Evolutionary conservation across 106 monocot species (phyloP).

Genomic region (Allium fistulosum): DNA sequence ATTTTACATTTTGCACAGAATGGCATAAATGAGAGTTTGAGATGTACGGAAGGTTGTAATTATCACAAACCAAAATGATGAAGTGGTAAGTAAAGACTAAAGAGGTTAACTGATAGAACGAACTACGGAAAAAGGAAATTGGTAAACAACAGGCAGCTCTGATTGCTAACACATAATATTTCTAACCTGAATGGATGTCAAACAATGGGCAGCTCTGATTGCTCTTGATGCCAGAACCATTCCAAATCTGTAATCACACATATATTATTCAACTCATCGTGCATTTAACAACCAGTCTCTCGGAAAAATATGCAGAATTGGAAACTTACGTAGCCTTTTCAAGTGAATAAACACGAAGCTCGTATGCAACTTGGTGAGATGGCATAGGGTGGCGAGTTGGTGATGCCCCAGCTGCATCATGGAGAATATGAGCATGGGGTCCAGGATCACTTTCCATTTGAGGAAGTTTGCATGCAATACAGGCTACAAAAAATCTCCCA

Average conservation of each 20-base stretch:
- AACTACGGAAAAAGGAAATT: too few relatives aligned
- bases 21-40: not conserved
- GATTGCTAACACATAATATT: too few relatives aligned
- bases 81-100: too few relatives aligned
- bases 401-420: conserved; percentile 59
- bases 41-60: not conserved
- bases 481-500: conserved; percentile 91
- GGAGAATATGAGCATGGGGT: conserved; percentile 45
- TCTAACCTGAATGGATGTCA: conserved; percentile 93
- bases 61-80: too few relatives aligned
- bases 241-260: conserved; percentile 54
- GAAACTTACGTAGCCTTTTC: conserved; percentile 78
- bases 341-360: conserved; percentile 94
- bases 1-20: not conserved
- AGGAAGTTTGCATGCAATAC: conserved; percentile 92
- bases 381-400: conserved; percentile 89
- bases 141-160: too few relatives aligned
- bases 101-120: too few relatives aligned
- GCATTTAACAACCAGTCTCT: not conserved
- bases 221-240: conserved; percentile 79
- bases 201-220: conserved; percentile 96
- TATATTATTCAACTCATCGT: not conserved
- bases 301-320: not conserved
- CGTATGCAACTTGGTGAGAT: conserved; percentile 79
- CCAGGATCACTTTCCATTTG: conserved; percentile 70